These are phyloP conservation scores for Termitomyces eurrhizus DNA, from an alignment of 768 basidiomycete genomes.

Conservation along the genomic window DNA sequence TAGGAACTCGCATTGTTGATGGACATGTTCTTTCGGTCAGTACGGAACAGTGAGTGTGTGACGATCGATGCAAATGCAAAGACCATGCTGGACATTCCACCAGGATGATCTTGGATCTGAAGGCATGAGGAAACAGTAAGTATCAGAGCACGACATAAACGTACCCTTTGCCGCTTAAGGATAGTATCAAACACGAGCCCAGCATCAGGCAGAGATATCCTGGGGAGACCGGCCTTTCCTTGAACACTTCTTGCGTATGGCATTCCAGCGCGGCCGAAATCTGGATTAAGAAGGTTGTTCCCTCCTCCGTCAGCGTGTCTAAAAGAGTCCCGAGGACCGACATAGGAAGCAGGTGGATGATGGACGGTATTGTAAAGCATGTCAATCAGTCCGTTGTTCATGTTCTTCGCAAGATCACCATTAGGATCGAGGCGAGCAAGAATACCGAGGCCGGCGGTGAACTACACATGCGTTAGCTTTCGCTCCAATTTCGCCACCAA, in stretches of 20 bases:
- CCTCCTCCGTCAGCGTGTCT: slow-evolving; percentile 46
- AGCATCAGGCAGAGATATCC: slow-evolving; percentile 48
- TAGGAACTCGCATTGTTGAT: slow-evolving; percentile 54
- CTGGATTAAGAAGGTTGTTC: slow-evolving; percentile 42
- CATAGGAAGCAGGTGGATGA: slow-evolving; percentile 37
- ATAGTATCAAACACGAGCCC: slow-evolving; percentile 61
- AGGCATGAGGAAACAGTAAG: background rate
- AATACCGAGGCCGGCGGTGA: slow-evolving; percentile 24
- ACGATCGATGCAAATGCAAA: slow-evolving; percentile 58
- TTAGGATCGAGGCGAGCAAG: slow-evolving; percentile 23
- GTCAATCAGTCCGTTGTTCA: slow-evolving; percentile 28
- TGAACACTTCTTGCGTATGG: slow-evolving; percentile 54
- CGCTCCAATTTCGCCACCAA: background rate
- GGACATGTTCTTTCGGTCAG: slow-evolving; percentile 35
- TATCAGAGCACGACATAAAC: slow-evolving; percentile 18
- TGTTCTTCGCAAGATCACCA: slow-evolving; percentile 15
- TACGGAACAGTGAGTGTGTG: slow-evolving; percentile 51
- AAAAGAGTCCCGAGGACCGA: slow-evolving; percentile 32
- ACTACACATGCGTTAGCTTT: slow-evolving; percentile 15
- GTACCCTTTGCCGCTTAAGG: slow-evolving; percentile 35
- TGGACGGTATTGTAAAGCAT: slow-evolving; percentile 57
- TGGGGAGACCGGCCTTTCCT: slow-evolving; percentile 34
- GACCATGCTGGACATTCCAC: slow-evolving; percentile 57
- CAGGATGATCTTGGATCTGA: slow-evolving; percentile 34
- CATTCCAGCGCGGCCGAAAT: slow-evolving; percentile 46